A percentile compares a stretch with the other conserved stretches of the same genome.
Evolutionary conservation across 208 protist genomes (phyloP).

Genomic region (Trypanosomatidae sp.): DNA sequence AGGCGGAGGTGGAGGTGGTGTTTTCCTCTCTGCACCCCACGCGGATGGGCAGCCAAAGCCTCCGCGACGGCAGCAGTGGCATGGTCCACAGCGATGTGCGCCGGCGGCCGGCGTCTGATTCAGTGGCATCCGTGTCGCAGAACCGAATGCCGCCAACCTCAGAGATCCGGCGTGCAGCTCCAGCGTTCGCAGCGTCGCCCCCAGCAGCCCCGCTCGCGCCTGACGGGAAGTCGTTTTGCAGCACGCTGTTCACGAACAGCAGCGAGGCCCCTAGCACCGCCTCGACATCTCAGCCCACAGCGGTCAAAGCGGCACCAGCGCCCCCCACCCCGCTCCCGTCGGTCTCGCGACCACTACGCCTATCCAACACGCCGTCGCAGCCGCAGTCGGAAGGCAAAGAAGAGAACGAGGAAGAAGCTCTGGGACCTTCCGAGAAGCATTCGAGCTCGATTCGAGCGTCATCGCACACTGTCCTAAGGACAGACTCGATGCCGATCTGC

Average conservation of each 20-base stretch:
- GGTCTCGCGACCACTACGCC: conserved; percentile 36
- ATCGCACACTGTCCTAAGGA: background rate
- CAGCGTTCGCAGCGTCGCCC: background rate
- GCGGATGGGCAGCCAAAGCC: conserved; percentile 13
- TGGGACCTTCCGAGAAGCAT: background rate
- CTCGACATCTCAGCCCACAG: conserved; percentile 5
- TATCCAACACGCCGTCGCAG: conserved; percentile 35
- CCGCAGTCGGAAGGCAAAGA: conserved; percentile 15
- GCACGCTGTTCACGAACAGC: conserved; percentile 3
- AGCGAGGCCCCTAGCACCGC: background rate
- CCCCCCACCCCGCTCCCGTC: conserved; percentile 22
- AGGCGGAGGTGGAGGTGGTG: conserved; percentile 27
- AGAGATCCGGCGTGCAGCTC: background rate
- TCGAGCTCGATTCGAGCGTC: background rate
- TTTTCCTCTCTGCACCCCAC: conserved; percentile 12
- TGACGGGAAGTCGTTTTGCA: conserved; percentile 7
- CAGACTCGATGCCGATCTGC: conserved; percentile 9
- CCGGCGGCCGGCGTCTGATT: conserved; percentile 1
- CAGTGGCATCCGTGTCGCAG: background rate
- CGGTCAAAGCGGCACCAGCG: background rate
- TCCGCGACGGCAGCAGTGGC: conserved; percentile 22
- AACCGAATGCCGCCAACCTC: background rate
- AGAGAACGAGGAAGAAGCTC: background rate
- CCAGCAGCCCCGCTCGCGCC: conserved; percentile 6
- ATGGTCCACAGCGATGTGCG: conserved; percentile 32